Evolutionary conservation across 441 rosid species (phyloP).

Genomic region (Corymbia calophylla): DNA sequence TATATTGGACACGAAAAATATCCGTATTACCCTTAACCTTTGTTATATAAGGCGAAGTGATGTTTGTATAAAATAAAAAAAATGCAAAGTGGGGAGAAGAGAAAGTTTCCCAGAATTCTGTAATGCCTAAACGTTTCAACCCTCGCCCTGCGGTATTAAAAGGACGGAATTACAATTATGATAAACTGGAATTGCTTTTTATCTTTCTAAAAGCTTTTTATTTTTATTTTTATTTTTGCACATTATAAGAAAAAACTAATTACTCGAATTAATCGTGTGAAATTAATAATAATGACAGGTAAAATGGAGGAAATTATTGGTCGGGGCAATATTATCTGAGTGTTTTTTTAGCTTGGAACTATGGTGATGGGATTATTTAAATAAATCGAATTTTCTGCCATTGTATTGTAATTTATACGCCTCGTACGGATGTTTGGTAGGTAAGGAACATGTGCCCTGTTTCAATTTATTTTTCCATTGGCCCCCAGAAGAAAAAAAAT

Average conservation of each 20-base stretch:
- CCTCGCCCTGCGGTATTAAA: neutral
- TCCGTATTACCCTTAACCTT: neutral
- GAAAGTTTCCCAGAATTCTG: neutral
- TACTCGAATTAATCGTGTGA: neutral
- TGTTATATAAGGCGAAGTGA: neutral
- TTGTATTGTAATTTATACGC: neutral
- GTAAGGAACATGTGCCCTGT: conserved; percentile 22
- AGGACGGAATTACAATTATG: neutral
- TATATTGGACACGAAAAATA: neutral
- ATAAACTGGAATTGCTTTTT: neutral
- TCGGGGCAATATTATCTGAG: too few relatives aligned
- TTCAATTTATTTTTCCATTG: neutral
- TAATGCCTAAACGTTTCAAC: neutral
- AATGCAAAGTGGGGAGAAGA: neutral
- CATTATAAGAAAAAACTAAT: neutral
- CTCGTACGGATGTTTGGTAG: conserved; percentile 25
- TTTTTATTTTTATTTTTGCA: too few relatives aligned
- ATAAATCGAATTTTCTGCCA: neutral
- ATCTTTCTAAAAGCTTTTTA: neutral
- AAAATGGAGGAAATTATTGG: neutral
- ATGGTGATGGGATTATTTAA: neutral
- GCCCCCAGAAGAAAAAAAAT: neutral
- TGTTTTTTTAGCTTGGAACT: too few relatives aligned
- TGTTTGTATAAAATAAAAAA: neutral
- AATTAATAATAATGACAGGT: neutral